A percentile compares a stretch with the other conserved stretches of the same genome.
phyloP scores from a whole-genome alignment of 1,139 yeast genomes.

The Pichia sp. region DNA sequence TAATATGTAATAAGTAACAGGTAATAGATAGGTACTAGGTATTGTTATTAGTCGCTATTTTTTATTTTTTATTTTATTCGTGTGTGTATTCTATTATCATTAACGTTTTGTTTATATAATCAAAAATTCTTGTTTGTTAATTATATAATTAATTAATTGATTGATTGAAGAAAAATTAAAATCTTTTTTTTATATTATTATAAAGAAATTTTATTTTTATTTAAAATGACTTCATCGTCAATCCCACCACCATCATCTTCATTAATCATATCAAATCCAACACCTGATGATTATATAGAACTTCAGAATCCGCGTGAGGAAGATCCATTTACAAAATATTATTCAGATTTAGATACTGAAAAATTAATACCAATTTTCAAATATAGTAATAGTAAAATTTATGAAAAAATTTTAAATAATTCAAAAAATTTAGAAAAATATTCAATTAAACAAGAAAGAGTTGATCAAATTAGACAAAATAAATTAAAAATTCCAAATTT shows the following conservation, averaged over 20 bases:
- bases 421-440: constrained; percentile 8
- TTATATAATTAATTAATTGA: no score
- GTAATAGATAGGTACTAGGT: no score
- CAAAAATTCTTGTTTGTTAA: no score
- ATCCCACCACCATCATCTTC: background rate
- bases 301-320: constrained; percentile 69
- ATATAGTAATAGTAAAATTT: constrained; percentile 2
- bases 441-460: constrained; percentile 10
- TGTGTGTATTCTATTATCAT: no score
- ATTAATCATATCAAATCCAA: no score
- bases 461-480: constrained; percentile 18
- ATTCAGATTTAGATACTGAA: constrained; percentile 57
- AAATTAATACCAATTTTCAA: constrained; percentile 33
- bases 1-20: no score
- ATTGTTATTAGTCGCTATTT: no score
- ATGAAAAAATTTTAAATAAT: constrained; percentile 3
- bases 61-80: no score
- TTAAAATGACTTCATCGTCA: constrained; percentile 5
- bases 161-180: no score
- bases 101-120: no score
- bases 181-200: no score
- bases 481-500: constrained; percentile 35
- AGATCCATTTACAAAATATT: constrained; percentile 56
- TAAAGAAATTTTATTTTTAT: no score
- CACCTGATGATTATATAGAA: constrained; percentile 7